Base-by-base conservation (phyloP, 441 rosid genomes). In the Mallotus japonicus region DNA sequence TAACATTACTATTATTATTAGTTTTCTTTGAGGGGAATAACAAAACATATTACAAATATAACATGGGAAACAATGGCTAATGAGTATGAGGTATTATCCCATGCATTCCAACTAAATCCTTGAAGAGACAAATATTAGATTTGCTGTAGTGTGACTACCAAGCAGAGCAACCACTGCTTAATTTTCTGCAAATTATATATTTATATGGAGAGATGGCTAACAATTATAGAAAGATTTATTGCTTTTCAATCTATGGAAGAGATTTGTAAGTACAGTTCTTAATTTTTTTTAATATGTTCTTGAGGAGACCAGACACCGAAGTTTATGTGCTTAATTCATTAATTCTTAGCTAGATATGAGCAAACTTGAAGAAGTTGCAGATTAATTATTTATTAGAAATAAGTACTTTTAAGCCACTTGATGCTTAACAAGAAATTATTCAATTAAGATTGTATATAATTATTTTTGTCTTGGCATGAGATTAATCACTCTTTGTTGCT, bases 61-160 rank as follows among this genome's bases (percentile, higher is more conserved):
- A 10, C 16, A 3, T 3, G 17, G 17, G 14, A 11, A 50, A 50
- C 13, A 12, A 6, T 12, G 54, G 54, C 5, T 12, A 53, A 3
- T 10, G 10, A 12, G 56, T 14, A 16, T 58, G 2, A 24, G 10
- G 12, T 24, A 28, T 24, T 44, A 14, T 28, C 3, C 22, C 0
- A 20, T 49, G 34, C 14, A 20, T 12, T 58, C 56, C 2, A 34
- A 3, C 40, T n/a, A 32, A 77, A 78, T 79, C 81, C 80, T 64
- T 69, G 75, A 83, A 75, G 49, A 42, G 84, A 76, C 69, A 73
- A 67, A 64, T 19, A 57, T 62, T 74, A 68, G 80, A 78, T 78
- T 56, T 49, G 62, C 32, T 78, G 80, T 71, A 78, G 79, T 64
- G 76, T 7, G 77, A 80, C 82, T 59, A 14, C 75, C 55, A 73